Conservation (phyloP, 2,329 filamentous ascomycete genomes). For the Botrytis pseudocinerea region DNA sequence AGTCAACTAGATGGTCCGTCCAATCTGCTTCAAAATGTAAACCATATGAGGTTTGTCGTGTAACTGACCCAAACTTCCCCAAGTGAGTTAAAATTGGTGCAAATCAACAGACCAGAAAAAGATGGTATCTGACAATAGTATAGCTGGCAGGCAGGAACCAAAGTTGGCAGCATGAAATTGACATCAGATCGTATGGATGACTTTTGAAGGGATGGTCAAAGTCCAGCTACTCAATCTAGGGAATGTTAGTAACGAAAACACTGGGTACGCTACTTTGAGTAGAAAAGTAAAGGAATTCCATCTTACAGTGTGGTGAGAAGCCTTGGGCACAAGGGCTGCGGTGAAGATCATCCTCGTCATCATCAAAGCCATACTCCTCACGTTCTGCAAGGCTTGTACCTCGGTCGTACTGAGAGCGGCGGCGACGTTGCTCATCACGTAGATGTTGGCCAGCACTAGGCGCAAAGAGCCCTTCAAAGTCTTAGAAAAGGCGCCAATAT, state of each 20-base stretch:
- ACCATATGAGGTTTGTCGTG: slow-evolving; percentile 23
- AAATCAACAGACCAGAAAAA: slow-evolving; percentile 23
- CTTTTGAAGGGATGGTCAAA: slow-evolving; percentile 4
- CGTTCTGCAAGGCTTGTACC: slow-evolving; percentile 68
- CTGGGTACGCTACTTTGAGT: not conserved
- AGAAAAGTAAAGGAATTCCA: not conserved
- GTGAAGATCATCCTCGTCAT: slow-evolving; percentile 24
- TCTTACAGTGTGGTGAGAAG: slow-evolving; percentile 30
- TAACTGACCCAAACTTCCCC: slow-evolving; percentile 19
- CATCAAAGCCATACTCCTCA: slow-evolving; percentile 36
- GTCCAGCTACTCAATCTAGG: slow-evolving; percentile 17
- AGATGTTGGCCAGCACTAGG: slow-evolving; percentile 74
- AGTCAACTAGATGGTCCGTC: slow-evolving; percentile 26
- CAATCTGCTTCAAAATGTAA: slow-evolving; percentile 28
- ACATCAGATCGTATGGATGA: slow-evolving; percentile 21
- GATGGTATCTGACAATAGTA: slow-evolving; percentile 14
- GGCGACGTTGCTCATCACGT: slow-evolving; percentile 71
- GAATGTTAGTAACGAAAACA: not conserved
- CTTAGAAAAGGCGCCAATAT: slow-evolving; percentile 22
- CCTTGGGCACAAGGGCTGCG: slow-evolving; percentile 22
- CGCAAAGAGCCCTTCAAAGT: slow-evolving; percentile 69
- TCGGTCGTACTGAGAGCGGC: slow-evolving; percentile 75
- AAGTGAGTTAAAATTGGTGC: slow-evolving; percentile 18
- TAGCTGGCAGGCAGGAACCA: slow-evolving; percentile 5
- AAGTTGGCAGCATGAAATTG: slow-evolving; percentile 14